Base-by-base conservation (phyloP, 179 eudicot species). In the Silene coronaria region DNA sequence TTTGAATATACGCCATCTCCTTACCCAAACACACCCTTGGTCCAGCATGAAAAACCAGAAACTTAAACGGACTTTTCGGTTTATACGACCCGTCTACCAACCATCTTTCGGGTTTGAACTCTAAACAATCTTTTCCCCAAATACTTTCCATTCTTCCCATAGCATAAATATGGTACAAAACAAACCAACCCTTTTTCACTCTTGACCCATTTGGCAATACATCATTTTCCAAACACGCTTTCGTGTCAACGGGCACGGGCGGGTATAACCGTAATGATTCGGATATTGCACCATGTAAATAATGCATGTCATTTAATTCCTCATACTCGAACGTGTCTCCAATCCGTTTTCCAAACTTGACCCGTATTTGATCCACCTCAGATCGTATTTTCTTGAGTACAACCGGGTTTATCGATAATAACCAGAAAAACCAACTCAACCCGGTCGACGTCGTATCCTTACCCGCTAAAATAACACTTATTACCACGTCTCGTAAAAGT, bases 1-100 rank as follows among this genome's bases (percentile, higher is more conserved):
- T 95, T 85, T 95, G 99, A 16, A 87, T 85, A 78, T 90, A 92
- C 2, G 99, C 99, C 97, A 95, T 86, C 0, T 90, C 96, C 48
- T 86, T 89, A 32, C 98, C 98, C 0, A 89, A 72, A 74, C 98
- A 94, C 68, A 87, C 78, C 81, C 98, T 88, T 2, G 91, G 95
- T 0, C 98, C 98, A 3, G 84, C 97, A 32, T 94, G 89, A 66
- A 94, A 94, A 7, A 89, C 85, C 58, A 97, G 90, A 71, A 72
- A 94, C 72, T 68, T 82, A 69, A 87, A 94, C n/a, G 92, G 84
- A 62, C 73, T 94, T 72, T 87, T 90, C 34, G 73, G 82, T 51
- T 76, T 88, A 59, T 63, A 89, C 53, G 51, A 16, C 32, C 80
- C 82, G 8, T 62, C 19, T 14, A 87, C 97, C 1, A 91, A 23